Percentiles rank a stretch among this genome's conserved stretches.
Conservation (phyloP, 148 eudicot species). For the Nyssa sinensis region DNA sequence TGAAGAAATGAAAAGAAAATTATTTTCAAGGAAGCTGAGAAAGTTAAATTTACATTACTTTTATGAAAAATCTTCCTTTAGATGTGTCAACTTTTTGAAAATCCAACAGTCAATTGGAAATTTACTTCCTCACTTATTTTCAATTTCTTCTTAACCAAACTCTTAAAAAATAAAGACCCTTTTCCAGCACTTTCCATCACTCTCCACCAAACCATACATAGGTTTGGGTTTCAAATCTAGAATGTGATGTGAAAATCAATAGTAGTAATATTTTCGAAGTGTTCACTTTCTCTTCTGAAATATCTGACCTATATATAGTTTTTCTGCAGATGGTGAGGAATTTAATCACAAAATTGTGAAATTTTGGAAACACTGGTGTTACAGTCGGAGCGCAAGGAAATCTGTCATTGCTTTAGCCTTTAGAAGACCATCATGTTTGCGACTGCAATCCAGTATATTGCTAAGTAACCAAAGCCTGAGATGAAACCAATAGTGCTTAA, state of each 20-base stretch:
- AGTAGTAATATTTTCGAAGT: background rate
- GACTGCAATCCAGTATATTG: constrained; percentile 52
- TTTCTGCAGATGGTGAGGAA: constrained; percentile 1
- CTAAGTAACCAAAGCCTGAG: constrained; percentile 78
- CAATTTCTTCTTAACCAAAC: no score
- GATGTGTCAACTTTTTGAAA: no score
- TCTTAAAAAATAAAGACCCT: no score
- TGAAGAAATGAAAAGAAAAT: no score
- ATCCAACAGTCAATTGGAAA: no score
- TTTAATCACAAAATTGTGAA: background rate
- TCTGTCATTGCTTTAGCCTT: no score
- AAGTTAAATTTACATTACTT: no score
- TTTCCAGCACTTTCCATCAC: no score
- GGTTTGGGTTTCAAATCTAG: background rate
- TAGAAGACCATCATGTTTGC: constrained; percentile 36
- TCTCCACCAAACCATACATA: no score
- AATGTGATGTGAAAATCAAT: background rate
- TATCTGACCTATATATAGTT: background rate
- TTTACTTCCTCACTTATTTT: no score
- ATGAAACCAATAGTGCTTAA: constrained; percentile 73
- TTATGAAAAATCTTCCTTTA: no score
- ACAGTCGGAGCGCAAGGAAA: background rate
- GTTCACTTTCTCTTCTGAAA: background rate
- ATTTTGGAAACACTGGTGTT: background rate
- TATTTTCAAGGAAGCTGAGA: no score